Base-by-base conservation (phyloP, 495 filamentous ascomycete genomes). In the Lasiosphaeria miniovina region DNA sequence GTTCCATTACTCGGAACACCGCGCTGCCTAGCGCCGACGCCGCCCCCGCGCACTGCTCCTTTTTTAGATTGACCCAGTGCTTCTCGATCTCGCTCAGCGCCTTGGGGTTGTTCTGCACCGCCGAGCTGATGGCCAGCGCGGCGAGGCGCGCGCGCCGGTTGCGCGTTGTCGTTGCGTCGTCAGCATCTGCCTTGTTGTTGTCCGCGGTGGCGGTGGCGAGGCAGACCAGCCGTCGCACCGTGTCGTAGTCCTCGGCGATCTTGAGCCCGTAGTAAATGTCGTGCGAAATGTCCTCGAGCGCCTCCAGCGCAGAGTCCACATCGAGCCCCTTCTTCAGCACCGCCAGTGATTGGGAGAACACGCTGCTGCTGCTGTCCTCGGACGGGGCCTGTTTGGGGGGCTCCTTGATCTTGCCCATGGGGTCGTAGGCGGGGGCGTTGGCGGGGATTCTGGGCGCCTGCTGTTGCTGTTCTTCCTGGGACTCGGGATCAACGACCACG, bases 261-360 rank as follows among this genome's bases (percentile, higher is more conserved):
- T 84, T 81, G 6, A 85, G 71, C n/a, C 87, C 87, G 74, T 86
- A 89, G 74, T 88, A 86, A 62, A 86, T 81, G 63, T 86, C 85
- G 66, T 89, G 85, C 5, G 80, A 76, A 35, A 88, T 71, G 7
- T 87, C 84, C 49, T 78, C 75, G 10, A 89, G 76, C 48, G 74
- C 70, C 24, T 78, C 69, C 11, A 89, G 75, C 6, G 79, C 74
- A 6, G 59, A 55, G 46, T 76, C 72, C 4, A 77, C 63, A 34
- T 69, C 70, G 15, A 62, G 46, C 14, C 67, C 67, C 51, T 75
- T 69, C 58, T 79, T 79, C 55, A 84, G 67, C 12, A 75, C 71
- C 17, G 71, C 62, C 10, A 84, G 69, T 15, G 77, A 75, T 24
- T 71, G 64, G 52, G 65, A 61, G 66, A 86, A 81, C 14, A 72